Evolutionary conservation across 805 yeast genomes (phyloP).

Genomic region (Candida caryicola): DNA sequence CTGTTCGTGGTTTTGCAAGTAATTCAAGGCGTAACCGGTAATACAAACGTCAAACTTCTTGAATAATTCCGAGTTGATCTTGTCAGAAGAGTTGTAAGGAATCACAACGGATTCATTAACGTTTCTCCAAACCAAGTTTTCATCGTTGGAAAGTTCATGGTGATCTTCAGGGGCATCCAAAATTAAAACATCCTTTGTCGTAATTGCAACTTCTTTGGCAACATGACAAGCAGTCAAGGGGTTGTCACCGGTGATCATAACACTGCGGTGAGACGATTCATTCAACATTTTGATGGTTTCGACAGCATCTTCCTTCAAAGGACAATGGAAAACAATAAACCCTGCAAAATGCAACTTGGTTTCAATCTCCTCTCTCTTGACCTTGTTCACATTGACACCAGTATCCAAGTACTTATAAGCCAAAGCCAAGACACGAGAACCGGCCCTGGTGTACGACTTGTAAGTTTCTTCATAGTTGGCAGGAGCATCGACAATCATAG

Average conservation of each 20-base stretch:
- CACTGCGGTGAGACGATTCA: slow-evolving; percentile 91
- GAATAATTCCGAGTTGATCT: slow-evolving; percentile 56
- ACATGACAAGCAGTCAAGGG: slow-evolving; percentile 98
- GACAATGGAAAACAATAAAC: slow-evolving; percentile 95
- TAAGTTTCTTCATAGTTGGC: slow-evolving; percentile 77
- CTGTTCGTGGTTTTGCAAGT: slow-evolving; percentile 64
- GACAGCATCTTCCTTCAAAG: slow-evolving; percentile 89
- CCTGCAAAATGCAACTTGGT: slow-evolving; percentile 77
- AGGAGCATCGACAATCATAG: slow-evolving; percentile 71
- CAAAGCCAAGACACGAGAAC: slow-evolving; percentile 94
- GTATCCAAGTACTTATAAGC: slow-evolving; percentile 74
- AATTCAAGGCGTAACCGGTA: slow-evolving; percentile 84
- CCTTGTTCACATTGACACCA: slow-evolving; percentile 49
- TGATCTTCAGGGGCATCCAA: slow-evolving; percentile 80
- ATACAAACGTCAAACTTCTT: slow-evolving; percentile 79
- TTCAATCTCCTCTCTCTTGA: slow-evolving; percentile 78
- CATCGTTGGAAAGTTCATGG: slow-evolving; percentile 43
- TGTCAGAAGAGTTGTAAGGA: slow-evolving; percentile 61
- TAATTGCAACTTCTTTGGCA: slow-evolving; percentile 87
- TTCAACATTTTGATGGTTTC: slow-evolving; percentile 89
- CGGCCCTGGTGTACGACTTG: slow-evolving; percentile 89
- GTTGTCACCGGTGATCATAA: slow-evolving; percentile 98
- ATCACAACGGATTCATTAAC: slow-evolving; percentile 71
- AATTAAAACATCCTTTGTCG: slow-evolving; percentile 78
- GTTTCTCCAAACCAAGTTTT: slow-evolving; percentile 77